These are phyloP conservation scores for Lithospermum erythrorhizon DNA, from an alignment of 257 asterid species.

Conservation along the genomic window DNA sequence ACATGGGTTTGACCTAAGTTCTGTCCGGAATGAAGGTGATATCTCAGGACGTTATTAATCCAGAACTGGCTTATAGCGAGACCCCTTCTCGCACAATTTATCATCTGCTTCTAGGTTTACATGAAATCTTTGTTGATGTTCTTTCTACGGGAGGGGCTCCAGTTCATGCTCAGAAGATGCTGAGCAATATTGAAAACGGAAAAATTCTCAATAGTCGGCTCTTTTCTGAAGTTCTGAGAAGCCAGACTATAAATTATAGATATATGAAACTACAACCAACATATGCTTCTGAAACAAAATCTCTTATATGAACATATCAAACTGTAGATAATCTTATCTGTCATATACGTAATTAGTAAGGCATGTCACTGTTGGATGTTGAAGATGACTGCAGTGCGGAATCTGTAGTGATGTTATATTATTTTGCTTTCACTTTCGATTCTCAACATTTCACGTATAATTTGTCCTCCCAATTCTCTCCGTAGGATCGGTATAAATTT, in stretches of 20 bases:
- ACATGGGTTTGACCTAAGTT: slow-evolving; percentile 21
- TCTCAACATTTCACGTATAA: no score
- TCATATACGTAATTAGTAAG: no score
- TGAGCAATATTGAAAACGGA: slow-evolving; percentile 54
- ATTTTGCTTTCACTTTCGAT: no score
- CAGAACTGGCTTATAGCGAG: slow-evolving; percentile 37
- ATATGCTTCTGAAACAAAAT: no score
- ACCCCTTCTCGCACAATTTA: slow-evolving; percentile 73
- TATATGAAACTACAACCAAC: slow-evolving; percentile 16
- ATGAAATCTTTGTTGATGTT: slow-evolving; percentile 41
- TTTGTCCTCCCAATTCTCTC: no score
- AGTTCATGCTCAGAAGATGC: slow-evolving; percentile 74
- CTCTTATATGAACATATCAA: no score
- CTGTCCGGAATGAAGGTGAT: slow-evolving; percentile 17
- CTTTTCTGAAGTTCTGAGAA: slow-evolving; percentile 63
- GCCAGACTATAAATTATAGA: slow-evolving; percentile 51
- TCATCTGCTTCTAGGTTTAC: slow-evolving; percentile 69
- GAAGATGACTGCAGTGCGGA: no score
- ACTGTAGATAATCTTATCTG: no score
- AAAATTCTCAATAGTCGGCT: slow-evolving; percentile 36
- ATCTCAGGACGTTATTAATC: slow-evolving; percentile 23
- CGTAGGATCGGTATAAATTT: no score
- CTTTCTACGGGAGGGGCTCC: slow-evolving; percentile 60
- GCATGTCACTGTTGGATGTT: no score
- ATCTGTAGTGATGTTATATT: no score